These are phyloP conservation scores for Rutstroemia sp. DNA, from an alignment of 2,329 filamentous ascomycete genomes.

Conservation along the genomic window DNA sequence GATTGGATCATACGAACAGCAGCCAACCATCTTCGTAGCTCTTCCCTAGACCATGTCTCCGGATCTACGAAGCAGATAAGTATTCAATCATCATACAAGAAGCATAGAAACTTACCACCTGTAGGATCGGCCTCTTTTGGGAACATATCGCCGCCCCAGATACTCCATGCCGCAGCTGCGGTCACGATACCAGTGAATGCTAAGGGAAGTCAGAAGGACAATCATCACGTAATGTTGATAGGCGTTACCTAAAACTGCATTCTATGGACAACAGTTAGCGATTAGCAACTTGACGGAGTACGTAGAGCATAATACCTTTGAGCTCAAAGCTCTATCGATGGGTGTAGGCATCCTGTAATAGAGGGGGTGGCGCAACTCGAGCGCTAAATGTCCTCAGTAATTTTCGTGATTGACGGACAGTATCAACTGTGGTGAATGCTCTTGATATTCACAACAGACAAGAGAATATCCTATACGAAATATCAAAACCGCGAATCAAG, in stretches of 20 bases:
- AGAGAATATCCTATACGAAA: too few relatives aligned
- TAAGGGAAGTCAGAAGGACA: constrained; percentile 28
- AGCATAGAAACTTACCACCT: constrained; percentile 46
- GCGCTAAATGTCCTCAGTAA: too few relatives aligned
- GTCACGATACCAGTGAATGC: constrained; percentile 78
- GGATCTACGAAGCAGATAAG: constrained; percentile 40
- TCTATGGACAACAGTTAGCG: constrained; percentile 38
- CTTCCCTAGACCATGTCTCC: constrained; percentile 67
- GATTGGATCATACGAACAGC: constrained; percentile 51
- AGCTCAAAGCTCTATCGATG: constrained; percentile 61
- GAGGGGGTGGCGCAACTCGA: constrained; percentile 4
- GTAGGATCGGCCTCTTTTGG: constrained; percentile 68
- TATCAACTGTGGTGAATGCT: too few relatives aligned
- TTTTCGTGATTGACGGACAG: too few relatives aligned
- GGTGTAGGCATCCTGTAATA: constrained; percentile 55
- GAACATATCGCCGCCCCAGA: constrained; percentile 79
- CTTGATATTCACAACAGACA: too few relatives aligned
- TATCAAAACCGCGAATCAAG: too few relatives aligned
- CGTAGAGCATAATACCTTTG: constrained; percentile 46
- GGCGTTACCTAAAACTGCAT: constrained; percentile 57
- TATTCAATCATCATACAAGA: constrained; percentile 4
- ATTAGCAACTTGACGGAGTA: background rate
- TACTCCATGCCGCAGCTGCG: constrained; percentile 73
- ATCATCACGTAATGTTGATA: background rate
- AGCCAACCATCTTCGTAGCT: constrained; percentile 74